Percentiles rank a stretch among this genome's conserved stretches.
Evolutionary conservation across 768 basidiomycete species (phyloP).

Genomic region (Ramaria rubella): DNA sequence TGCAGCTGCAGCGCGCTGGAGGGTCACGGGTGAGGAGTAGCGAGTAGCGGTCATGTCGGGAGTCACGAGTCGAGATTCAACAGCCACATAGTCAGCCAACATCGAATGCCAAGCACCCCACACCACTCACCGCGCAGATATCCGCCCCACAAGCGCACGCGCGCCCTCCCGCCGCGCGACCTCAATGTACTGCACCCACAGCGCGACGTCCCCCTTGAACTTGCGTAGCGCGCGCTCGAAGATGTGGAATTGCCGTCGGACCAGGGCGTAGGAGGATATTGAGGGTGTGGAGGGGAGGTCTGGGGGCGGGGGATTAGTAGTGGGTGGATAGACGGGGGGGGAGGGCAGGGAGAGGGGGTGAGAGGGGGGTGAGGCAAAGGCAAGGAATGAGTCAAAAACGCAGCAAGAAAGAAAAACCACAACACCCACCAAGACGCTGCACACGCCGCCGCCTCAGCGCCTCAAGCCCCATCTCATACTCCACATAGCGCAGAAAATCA

Average conservation of each 20-base stretch:
- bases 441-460: conserved; percentile 69
- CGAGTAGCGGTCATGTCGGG: not conserved
- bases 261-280: conserved; percentile 79
- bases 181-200: conserved; percentile 88
- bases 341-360: not conserved
- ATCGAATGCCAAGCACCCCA: not conserved
- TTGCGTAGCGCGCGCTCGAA: conserved; percentile 85
- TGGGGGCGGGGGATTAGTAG: conserved; percentile 30
- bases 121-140: conserved; percentile 67
- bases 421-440: conserved; percentile 52
- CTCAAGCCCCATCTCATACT: conserved; percentile 88
- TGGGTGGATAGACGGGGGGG: conserved; percentile 13
- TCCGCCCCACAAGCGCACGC: conserved; percentile 68
- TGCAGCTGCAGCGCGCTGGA: conserved; percentile 80
- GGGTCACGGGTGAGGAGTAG: not conserved
- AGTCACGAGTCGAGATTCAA: no score
- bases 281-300: conserved; percentile 48
- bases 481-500: conserved; percentile 86
- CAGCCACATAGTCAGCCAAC: not conserved
- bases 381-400: no score
- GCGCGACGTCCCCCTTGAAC: conserved; percentile 79
- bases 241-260: conserved; percentile 79
- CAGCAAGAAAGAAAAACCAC: no score
- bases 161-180: conserved; percentile 79
- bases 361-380: not conserved